Base-by-base conservation (phyloP, 2,329 filamentous ascomycete genomes). In the Cercospora sp. region DNA sequence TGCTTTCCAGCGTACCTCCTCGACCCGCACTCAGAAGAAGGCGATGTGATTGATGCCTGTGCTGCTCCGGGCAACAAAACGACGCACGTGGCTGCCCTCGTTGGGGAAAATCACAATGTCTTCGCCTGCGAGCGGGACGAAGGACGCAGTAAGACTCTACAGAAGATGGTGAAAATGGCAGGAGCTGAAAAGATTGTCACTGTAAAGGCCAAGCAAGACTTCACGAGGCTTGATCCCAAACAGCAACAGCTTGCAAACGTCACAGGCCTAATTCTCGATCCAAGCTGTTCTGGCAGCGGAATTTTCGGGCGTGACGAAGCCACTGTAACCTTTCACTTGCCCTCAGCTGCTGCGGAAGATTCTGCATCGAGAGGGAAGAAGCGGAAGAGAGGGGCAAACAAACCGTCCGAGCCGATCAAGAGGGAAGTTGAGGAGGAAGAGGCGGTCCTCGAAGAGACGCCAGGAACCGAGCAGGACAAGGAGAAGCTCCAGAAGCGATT, bases 31-130 rank as follows among this genome's bases (percentile, higher is more conserved):
- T 33, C 57, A 9, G 57, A 63, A 60, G 67, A 58, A 12, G 92
- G 92, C 26, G 89, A 95, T 75, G 83, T 96, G 8, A 87, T 98
- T n/a, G 95, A 99, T 79, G 92, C 92, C 0, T 98, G 94, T 77
- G 92, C 95, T 0, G 95, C 95, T 0, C 95, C 95, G 1, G 95
- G 95, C 5, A 99, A 99, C 79, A 99, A 99, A 81, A 98, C 95
- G 1, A 98, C 94, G 7, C 95, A 69, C 20, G 26, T 69, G 4
- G 68, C 65, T 9, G 65, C 65, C 12, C 63, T 67, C 5, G 36
- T 69, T 4, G 65, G 65, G 10, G n/a, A 28, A 8, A 55, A 18
- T 9, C 51, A 58, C 10, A 48, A 30, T 4, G 89, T 99, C 26
- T 89, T 89, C 72, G 93, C 93, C 0, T 95, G 93, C 74, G 93